A percentile compares a stretch with the other conserved stretches of the same genome.
phyloP scores from a whole-genome alignment of 495 filamentous ascomycete genomes.

The Podospora appendiculata region DNA sequence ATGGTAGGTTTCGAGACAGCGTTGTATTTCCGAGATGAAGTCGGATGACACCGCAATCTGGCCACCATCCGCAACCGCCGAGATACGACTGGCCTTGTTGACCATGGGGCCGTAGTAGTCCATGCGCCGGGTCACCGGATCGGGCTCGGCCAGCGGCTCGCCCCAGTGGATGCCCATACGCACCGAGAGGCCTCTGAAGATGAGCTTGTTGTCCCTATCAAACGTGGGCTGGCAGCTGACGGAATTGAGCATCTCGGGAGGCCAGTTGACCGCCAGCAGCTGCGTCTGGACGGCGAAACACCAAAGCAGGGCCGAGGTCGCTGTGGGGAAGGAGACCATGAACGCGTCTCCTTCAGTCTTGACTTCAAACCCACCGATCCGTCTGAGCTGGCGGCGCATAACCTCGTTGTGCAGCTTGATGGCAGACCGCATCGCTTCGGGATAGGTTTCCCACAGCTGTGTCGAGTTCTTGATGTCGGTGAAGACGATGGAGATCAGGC shows the following conservation, averaged over 20 bases:
- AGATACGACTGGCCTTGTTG: conserved; percentile 90
- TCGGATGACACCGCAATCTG: conserved; percentile 95
- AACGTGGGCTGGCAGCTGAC: conserved; percentile 71
- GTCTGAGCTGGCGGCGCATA: conserved; percentile 84
- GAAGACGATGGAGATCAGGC: conserved; percentile 88
- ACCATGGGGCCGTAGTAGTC: conserved; percentile 99
- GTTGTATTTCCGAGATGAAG: conserved; percentile 91
- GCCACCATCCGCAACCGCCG: conserved; percentile 88
- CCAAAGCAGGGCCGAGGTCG: conserved; percentile 89
- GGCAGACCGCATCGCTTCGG: conserved; percentile 86
- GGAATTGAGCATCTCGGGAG: conserved; percentile 81
- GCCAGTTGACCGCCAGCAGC: conserved; percentile 85
- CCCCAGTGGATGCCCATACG: conserved; percentile 98
- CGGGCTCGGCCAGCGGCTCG: conserved; percentile 84
- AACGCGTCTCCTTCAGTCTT: conserved; percentile 99
- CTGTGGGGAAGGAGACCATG: conserved; percentile 97
- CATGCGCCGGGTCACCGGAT: conserved; percentile 96
- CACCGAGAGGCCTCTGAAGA: conserved; percentile 88
- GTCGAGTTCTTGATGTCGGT: conserved; percentile 99
- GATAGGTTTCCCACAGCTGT: conserved; percentile 91
- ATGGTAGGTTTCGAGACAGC: conserved; percentile 75
- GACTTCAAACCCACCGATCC: conserved; percentile 95
- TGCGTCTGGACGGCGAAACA: conserved; percentile 87
- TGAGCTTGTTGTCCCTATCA: conserved; percentile 80
- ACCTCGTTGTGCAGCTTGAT: conserved; percentile 95